Conservation (phyloP, 495 filamentous ascomycete genomes). For the Neurospora hispaniola region DNA sequence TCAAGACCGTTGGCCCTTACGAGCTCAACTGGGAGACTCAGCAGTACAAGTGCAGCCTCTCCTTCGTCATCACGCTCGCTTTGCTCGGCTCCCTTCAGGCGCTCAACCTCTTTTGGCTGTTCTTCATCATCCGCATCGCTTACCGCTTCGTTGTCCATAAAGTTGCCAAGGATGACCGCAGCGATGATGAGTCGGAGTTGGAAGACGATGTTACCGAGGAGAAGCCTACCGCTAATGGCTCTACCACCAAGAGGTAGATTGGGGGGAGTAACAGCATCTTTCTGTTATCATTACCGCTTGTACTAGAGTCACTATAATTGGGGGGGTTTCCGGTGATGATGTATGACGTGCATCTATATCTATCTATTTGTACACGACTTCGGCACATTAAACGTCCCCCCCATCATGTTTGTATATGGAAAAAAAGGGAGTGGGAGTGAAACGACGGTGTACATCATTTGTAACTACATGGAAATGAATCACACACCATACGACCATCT, state of each 20-base stretch:
- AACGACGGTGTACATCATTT: neutral
- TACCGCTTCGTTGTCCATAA: constrained; percentile 41
- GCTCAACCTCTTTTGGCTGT: constrained; percentile 83
- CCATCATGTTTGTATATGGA: neutral
- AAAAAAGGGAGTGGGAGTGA: neutral
- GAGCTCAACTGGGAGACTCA: constrained; percentile 75
- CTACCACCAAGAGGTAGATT: neutral
- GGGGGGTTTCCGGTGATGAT: neutral
- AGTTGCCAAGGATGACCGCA: constrained; percentile 41
- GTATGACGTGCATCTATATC: neutral
- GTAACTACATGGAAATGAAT: neutral
- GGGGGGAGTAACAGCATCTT: neutral
- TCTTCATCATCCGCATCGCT: constrained; percentile 66
- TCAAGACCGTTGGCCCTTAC: constrained; percentile 79
- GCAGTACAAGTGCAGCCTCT: constrained; percentile 73
- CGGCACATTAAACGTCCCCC: neutral
- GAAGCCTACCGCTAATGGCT: neutral
- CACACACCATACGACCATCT: neutral
- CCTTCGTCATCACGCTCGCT: constrained; percentile 60
- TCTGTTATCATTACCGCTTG: neutral
- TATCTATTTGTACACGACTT: neutral
- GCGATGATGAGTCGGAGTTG: constrained; percentile 39
- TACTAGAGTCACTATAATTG: neutral
- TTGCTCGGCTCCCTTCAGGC: constrained; percentile 66
- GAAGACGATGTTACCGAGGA: constrained; percentile 9